Conservation (phyloP, 164 flowering plant species). For the Nymphaea thermarum region DNA sequence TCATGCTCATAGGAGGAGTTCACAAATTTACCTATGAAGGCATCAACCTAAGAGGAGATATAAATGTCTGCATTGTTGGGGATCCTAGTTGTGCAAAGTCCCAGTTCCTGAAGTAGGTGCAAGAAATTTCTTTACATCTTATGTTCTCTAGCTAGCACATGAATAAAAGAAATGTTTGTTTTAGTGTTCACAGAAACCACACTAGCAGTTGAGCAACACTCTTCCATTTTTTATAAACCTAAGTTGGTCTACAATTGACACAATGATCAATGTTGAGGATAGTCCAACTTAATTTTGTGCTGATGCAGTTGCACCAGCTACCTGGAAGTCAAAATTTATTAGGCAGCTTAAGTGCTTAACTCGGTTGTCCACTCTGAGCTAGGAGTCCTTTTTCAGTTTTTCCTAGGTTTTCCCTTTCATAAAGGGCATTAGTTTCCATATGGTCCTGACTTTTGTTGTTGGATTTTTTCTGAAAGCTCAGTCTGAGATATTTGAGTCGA, state of each 20-base stretch:
- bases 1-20: constrained; percentile 93
- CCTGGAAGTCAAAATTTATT: background rate
- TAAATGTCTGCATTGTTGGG: constrained; percentile 96
- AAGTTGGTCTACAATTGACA: too few relatives aligned
- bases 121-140: background rate
- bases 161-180: too few relatives aligned
- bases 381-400: too few relatives aligned
- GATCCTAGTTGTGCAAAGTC: constrained; percentile 99
- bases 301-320: background rate
- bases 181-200: too few relatives aligned
- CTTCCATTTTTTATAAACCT: too few relatives aligned
- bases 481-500: too few relatives aligned
- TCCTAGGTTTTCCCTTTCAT: too few relatives aligned
- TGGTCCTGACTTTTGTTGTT: background rate
- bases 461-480: background rate
- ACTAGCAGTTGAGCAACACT: too few relatives aligned
- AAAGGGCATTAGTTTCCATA: too few relatives aligned
- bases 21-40: constrained; percentile 97
- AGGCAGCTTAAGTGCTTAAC: background rate
- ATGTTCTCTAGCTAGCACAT: too few relatives aligned
- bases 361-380: background rate
- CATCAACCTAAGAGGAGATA: constrained; percentile 92
- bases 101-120: constrained; percentile 83
- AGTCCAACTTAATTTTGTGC: background rate
- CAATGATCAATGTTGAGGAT: too few relatives aligned